Evolutionary conservation across 2,329 filamentous ascomycete genomes (phyloP), one percentile per base, ranked within the genome.

Genomic region (Fusarium sp.): DNA sequence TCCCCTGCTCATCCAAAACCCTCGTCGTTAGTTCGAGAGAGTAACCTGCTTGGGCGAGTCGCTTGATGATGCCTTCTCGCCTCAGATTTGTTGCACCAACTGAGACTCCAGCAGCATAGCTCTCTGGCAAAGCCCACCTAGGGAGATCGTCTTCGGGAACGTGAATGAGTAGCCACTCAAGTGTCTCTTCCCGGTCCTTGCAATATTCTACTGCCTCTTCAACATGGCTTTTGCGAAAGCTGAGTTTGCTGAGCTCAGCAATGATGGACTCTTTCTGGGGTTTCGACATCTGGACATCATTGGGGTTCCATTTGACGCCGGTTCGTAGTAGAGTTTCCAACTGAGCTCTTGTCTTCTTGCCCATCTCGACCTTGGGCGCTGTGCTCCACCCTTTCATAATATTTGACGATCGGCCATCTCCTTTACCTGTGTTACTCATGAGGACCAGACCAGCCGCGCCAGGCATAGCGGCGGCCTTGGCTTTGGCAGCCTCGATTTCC

Each of bases 111-210:
- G 94, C 95, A 13, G 92, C 90, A 78, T 99, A 99, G 65, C 90
- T 92, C 80, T 97, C 94, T 0, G 96, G 96, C 43, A 99, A 83
- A 73, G 93, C 93, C 94, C 95, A 98, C 9, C 88, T 84, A 2
- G 96, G 96, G n/a, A 98, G 83, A 75, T 98, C 96, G 77, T 99
- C 96, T 77, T 99, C 96, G 2, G 96, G 96, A 4, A 99, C 94
- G 79, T 99, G 95, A 53, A 98, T 94, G 50, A 99, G 86, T 18
- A 99, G 86, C 96, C 96, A 99, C 78, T 98, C 95, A 4, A 99
- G 85, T 18, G 93, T 91, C 80, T 99, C 96, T 77, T 98, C 94
- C 30, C 91, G 87, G 77, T 97, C 94, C 79, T 95, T 97, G 82
- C 94, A 98, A 74, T 94, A 89, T 45, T 89, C 89, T 2, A 92